These are phyloP conservation scores for Colletotrichum costaricense DNA, from an alignment of 2,329 filamentous ascomycete genomes.

Conservation along the genomic window DNA sequence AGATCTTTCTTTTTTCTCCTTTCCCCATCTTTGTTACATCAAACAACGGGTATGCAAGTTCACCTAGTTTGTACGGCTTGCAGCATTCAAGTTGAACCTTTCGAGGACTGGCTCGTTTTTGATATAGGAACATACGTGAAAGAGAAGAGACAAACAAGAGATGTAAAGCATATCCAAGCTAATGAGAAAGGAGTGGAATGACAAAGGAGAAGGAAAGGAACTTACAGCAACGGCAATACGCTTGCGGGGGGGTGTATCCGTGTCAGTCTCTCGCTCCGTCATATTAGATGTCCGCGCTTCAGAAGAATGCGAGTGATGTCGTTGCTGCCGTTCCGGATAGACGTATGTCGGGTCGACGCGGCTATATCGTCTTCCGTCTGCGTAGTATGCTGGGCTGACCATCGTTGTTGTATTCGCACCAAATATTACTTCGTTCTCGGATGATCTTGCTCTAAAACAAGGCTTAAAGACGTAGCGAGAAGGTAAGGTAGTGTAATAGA, in stretches of 20 bases:
- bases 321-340: constrained; percentile 49
- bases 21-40: not conserved
- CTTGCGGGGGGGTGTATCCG: constrained; percentile 63
- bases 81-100: not conserved
- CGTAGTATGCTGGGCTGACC: constrained; percentile 55
- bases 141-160: constrained; percentile 21
- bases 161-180: constrained; percentile 49
- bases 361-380: constrained; percentile 54
- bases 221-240: constrained; percentile 70
- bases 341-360: constrained; percentile 51
- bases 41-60: constrained; percentile 7
- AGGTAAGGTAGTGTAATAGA: no score
- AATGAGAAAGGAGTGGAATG: not conserved
- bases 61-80: constrained; percentile 2
- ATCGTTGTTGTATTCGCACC: constrained; percentile 40
- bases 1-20: constrained; percentile 20
- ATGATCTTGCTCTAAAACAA: not conserved
- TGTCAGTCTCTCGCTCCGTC: constrained; percentile 53
- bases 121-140: not conserved
- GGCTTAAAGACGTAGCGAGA: not conserved
- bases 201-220: constrained; percentile 23
- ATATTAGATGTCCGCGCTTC: constrained; percentile 51
- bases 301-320: constrained; percentile 47
- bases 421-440: not conserved
- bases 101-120: not conserved